These are phyloP conservation scores for Alternaria angustiovoidea DNA, from an alignment of 2,329 filamentous ascomycete genomes.

Conservation along the genomic window DNA sequence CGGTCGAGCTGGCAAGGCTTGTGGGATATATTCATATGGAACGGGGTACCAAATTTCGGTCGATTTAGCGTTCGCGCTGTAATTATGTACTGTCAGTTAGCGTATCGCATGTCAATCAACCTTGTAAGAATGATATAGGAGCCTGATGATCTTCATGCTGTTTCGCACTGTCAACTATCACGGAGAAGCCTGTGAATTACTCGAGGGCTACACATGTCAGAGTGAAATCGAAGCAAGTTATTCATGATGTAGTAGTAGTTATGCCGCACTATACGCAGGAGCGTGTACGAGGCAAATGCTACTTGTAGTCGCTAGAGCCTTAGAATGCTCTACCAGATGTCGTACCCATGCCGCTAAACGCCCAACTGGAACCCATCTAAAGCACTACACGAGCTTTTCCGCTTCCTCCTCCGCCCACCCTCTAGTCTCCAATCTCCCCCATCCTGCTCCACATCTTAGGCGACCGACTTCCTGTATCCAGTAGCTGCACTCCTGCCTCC, in stretches of 20 bases:
- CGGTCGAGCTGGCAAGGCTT: not conserved
- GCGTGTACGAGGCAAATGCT: not conserved
- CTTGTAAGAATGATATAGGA: not conserved
- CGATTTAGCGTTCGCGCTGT: not conserved
- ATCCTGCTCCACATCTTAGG: not conserved
- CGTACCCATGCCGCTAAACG: not conserved
- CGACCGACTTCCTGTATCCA: not conserved
- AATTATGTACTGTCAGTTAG: conserved; percentile 6
- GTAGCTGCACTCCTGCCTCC: not conserved
- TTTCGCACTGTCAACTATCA: not conserved
- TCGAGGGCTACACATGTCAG: too few species aligned
- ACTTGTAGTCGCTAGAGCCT: not conserved
- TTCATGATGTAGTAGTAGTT: not conserved
- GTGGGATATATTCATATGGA: conserved; percentile 9
- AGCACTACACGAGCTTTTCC: not conserved
- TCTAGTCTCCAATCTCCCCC: not conserved
- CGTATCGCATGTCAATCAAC: not conserved
- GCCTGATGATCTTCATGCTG: not conserved
- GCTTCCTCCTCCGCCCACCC: not conserved
- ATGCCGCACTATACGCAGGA: not conserved
- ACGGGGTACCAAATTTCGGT: not conserved
- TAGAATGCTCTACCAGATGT: not conserved
- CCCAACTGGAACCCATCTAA: fast-evolving
- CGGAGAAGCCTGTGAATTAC: not conserved
- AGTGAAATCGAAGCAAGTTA: not conserved